Evolutionary conservation across 768 basidiomycete species (phyloP).

Genomic region (Serendipita vermifera): DNA sequence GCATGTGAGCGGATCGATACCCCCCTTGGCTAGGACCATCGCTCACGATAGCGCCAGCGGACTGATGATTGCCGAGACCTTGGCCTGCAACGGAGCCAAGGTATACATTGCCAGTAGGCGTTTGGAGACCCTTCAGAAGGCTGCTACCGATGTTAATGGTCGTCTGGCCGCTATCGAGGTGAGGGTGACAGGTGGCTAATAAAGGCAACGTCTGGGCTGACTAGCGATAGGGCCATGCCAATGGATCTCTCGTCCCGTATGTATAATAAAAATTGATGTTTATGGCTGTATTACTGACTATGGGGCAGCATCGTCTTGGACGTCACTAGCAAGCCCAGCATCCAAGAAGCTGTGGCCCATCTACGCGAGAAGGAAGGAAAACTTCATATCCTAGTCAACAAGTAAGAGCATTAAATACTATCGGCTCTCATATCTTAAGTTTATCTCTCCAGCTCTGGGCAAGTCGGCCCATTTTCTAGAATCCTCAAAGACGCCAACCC

Average conservation of each 20-base stretch:
- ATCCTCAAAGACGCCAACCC: conserved; percentile 42
- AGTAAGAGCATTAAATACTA: too few relatives aligned
- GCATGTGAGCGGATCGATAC: conserved; percentile 23
- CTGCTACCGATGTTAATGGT: conserved; percentile 21
- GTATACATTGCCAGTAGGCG: conserved; percentile 71
- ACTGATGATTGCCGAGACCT: conserved; percentile 54
- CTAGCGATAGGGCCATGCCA: conserved; percentile 41
- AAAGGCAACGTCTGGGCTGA: conserved; percentile 30
- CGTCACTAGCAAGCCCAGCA: conserved; percentile 55
- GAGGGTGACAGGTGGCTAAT: conserved; percentile 35
- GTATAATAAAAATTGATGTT: too few relatives aligned
- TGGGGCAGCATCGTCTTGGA: conserved; percentile 50
- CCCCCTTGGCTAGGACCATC: not conserved
- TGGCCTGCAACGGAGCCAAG: conserved; percentile 65
- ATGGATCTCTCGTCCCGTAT: not conserved
- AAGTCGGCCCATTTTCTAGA: conserved; percentile 46
- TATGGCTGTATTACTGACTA: not conserved
- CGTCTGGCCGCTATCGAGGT: too few relatives aligned
- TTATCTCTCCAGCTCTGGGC: conserved; percentile 47
- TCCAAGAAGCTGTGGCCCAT: conserved; percentile 38
- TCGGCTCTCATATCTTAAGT: not conserved
- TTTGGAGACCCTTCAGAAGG: conserved; percentile 42
- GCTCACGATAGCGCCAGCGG: conserved; percentile 21
- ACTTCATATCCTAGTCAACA: conserved; percentile 70
- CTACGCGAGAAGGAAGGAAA: conserved; percentile 51